Evolutionary conservation across 345 rosid species (phyloP), one percentile per base, ranked within the genome.

Genomic region (Brassica rapa): DNA sequence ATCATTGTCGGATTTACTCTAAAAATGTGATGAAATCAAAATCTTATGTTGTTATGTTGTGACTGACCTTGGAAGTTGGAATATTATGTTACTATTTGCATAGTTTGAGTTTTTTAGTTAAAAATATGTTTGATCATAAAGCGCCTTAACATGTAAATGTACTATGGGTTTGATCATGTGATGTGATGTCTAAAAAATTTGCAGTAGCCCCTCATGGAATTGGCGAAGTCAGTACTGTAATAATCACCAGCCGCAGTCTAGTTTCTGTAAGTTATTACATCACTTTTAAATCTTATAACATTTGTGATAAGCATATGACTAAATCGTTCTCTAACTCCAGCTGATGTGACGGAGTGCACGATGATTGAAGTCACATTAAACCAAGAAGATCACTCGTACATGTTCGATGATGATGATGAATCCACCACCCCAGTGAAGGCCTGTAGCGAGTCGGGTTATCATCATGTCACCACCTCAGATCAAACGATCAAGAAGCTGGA

Each of bases 371-470:
- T 88, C 78, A 10, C 85, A 57, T 78, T 89, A 64, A 93, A 90
- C 62, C 88, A 86, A 73, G 99, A 93, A 77, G 92, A 93, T 16
- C 24, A 53, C 46, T 91, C 98, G 9, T 89, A 88, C 83, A 88
- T 90, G 91, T 87, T 87, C 71, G 93, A 91, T 65, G 96, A 91
- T 56, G 93, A 90, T 67, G 96, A 91, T 56, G 93, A 81, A 82
- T 82, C 92, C 46, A 95, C 97, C 9, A 95, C 98, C 11, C 98
- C 99, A 7, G 86, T 88, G 66, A 95, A 89, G 87, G 92, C 89
- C 7, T 95, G 98, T 74, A 91, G 86, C 60, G 93, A 90, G 82
- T 81, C 89, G 81, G 24, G 84, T 69, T 86, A 86, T 78, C 83
- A 86, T 39, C 46, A 39, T 77, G 85, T 76, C 75, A 78, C 80